These are phyloP conservation scores for Rhododendron simsii DNA, from an alignment of 148 eudicot species.

Conservation along the genomic window DNA sequence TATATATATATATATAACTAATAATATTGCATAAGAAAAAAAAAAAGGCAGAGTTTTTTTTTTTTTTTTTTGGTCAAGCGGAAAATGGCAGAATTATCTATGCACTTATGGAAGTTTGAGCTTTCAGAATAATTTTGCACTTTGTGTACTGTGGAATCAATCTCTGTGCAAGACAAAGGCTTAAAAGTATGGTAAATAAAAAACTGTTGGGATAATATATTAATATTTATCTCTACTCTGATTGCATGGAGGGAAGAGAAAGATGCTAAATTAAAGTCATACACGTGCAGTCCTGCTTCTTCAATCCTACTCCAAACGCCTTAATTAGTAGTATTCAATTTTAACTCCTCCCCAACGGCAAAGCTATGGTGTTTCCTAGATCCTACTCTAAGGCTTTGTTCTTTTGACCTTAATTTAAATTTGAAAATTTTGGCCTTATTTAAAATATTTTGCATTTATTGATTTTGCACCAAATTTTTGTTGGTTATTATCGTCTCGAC, in stretches of 20 bases:
- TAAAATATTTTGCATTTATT: too few relatives aligned
- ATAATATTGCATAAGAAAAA: too few relatives aligned
- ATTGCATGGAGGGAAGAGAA: background rate
- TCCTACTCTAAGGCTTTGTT: background rate
- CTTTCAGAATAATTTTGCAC: background rate
- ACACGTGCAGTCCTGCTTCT: background rate
- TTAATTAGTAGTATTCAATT: background rate
- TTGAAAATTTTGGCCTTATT: too few relatives aligned
- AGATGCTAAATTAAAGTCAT: conserved; percentile 1
- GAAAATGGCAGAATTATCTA: background rate
- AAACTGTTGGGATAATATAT: background rate
- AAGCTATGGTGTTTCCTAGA: background rate
- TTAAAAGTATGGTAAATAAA: background rate
- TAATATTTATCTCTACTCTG: background rate
- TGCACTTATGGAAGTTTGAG: background rate
- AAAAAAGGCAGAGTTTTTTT: background rate
- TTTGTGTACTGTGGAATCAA: background rate
- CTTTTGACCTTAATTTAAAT: too few relatives aligned
- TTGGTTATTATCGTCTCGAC: too few relatives aligned
- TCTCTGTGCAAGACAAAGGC: background rate
- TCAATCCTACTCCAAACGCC: background rate
- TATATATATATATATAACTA: too few relatives aligned
- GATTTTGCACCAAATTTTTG: too few relatives aligned
- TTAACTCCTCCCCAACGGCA: background rate
- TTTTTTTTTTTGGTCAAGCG: too few relatives aligned